Evolutionary conservation across 75 land plant genomes (phyloP), one percentile per base, ranked within the genome.

Genomic region (Azolla pinnata): DNA sequence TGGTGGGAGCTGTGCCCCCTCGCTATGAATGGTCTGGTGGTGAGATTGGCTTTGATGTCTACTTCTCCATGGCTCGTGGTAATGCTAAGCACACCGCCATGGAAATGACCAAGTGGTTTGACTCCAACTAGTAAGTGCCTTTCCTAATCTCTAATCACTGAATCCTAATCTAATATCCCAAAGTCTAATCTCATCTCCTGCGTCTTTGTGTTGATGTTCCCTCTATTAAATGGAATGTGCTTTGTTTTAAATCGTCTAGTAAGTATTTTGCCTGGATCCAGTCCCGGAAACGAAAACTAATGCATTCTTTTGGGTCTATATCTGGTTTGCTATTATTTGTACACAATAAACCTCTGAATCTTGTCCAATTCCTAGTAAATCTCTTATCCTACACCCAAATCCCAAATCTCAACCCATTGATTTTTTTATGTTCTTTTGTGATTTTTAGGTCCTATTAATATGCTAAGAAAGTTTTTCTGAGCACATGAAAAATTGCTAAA

Each of bases 101-200:
- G 88, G 88, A 85, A 68, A 85, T 85, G 88, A 85, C 88, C 68
- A 85, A 85, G 75, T 85, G 88, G 88, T 85, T 85, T 66, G 88
- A 85, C 67, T 82, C 88, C 50, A 85, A 85, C 86, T 85, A 85
- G 88, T 85, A 76, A 82, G 88, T 69, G 10, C 0, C 8, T 12
- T 16, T 2, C 2, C 14, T 19, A 12, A 19, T 24, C 16, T n/a
- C 2, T 19, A 21, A 16, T 48, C 31, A n/a, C 48, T 48, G 29
- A n/a, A 29, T 38, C 31, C 30, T 23, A 5, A 28, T 34, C 31
- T 17, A 16, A 2, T 57, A 16, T 28, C 35, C 1, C 17, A 42
- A 29, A 12, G 62, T 34, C 42, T 17, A 42, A 3, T 8, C n/a
- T 52, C 63, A 20, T n/a, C n/a, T n/a, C n/a, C n/a, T n/a, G n/a